Evolutionary conservation across 2,329 filamentous ascomycete species (phyloP), one percentile per base, ranked within the genome.

Genomic region (Phoma herbarum): DNA sequence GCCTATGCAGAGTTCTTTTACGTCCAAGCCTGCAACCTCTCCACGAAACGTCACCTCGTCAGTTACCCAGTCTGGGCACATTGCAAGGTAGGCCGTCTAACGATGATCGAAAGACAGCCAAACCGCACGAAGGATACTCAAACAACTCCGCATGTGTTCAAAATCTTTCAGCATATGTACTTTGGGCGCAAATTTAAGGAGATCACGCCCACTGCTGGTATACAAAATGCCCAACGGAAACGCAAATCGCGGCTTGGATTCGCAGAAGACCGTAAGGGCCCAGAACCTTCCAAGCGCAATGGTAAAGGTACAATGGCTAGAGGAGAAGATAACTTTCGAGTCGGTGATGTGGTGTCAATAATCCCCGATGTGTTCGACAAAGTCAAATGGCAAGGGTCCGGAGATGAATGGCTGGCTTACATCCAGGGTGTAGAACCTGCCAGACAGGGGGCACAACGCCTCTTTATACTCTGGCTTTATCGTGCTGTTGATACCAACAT

Each of bases 381-480:
- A 0, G 26, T 2, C 9, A 65, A 76, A 2, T 92, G 90, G 90
- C 83, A 81, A 45, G 78, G 80, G 0, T 79, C 83, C 18, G 68
- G 76, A 0, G 77, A 79, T n/a, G 78, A 84, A 1, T 93, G 90
- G 89, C 89, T 90, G 68, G 89, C 86, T 0, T 86, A 90, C 26
- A 87, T 95, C 0, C 89, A 91, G 56, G 77, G 82, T 9, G 51
- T 72, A 0, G 68, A 67, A 23, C 11, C 29, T 3, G 7, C 70
- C 2, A 63, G 71, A 4, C 65, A 58, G 2, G 80, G 81, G 0
- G 75, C 73, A 0, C 77, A 78, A 26, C 58, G 57, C 1, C 85
- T 93, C 11, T 83, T 88, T 53, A 84, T 93, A 0, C 81, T 90
- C 1, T 95, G 91, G 91, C 79, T 95, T 0, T 94, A 93, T 64